phyloP scores from a whole-genome alignment of 2,329 filamentous ascomycete species.

The Dendrostoma leiphaemia region DNA sequence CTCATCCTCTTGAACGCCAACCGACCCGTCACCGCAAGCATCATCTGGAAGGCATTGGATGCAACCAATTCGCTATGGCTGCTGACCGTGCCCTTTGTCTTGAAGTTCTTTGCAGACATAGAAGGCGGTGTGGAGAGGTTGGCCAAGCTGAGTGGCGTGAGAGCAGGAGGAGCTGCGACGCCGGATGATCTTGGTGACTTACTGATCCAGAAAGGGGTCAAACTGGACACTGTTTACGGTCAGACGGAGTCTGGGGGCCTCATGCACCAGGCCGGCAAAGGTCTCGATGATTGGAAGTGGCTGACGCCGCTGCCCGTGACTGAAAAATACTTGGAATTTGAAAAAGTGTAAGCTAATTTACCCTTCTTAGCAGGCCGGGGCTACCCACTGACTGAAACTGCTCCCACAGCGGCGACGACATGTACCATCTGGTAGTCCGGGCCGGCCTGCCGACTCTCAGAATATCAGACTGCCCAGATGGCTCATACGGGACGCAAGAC shows the following conservation, averaged over 20 bases:
- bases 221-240: neutral
- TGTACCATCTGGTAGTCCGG: slow-evolving; percentile 1
- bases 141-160: neutral
- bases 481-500: slow-evolving; percentile 5
- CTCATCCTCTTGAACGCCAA: neutral
- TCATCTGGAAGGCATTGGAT: slow-evolving; percentile 3
- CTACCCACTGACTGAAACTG: neutral
- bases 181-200: slow-evolving; percentile 2
- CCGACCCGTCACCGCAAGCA: neutral
- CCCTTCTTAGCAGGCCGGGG: no score
- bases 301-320: neutral
- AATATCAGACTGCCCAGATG: slow-evolving; percentile 5
- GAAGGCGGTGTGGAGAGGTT: neutral
- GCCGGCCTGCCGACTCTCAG: neutral
- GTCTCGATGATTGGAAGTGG: slow-evolving; percentile 4
- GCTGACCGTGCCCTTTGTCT: neutral
- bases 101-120: slow-evolving; percentile 5
- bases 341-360: neutral
- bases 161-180: neutral
- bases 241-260: slow-evolving; percentile 2
- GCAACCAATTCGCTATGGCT: neutral
- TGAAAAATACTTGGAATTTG: slow-evolving; percentile 1
- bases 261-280: neutral
- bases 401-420: neutral
- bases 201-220: neutral